Conservation (phyloP, 192 early-diverging fungal species). For the Coemansia sp. region DNA sequence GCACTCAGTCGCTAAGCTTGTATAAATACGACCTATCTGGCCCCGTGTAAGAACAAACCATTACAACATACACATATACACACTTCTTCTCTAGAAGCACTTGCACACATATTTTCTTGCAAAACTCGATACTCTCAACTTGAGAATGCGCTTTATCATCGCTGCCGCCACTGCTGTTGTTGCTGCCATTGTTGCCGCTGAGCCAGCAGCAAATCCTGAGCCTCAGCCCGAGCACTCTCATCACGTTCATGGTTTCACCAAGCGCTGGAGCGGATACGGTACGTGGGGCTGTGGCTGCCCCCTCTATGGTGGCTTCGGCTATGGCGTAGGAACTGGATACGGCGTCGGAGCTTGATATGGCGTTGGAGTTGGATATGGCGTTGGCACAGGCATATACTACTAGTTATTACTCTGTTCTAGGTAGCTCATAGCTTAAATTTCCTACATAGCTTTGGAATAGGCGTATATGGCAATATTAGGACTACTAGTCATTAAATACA, state of each 20-base stretch:
- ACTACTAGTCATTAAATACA: neutral
- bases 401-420: neutral
- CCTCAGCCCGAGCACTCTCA: neutral
- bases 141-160: neutral
- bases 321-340: neutral
- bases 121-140: neutral
- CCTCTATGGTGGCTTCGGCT: neutral
- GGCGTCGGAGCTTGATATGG: neutral
- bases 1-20: neutral
- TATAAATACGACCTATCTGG: neutral
- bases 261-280: slow-evolving; percentile 2
- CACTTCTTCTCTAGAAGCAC: neutral
- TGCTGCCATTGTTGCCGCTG: neutral
- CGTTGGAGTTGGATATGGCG: neutral
- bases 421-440: neutral
- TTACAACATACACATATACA: neutral
- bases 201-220: neutral
- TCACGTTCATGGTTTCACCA: neutral
- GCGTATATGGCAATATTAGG: neutral
- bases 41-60: neutral
- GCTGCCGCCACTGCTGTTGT: neutral
- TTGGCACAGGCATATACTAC: slow-evolving; percentile 1
- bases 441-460: neutral
- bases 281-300: slow-evolving; percentile 10
- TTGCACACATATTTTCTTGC: neutral